Evolutionary conservation across 2,329 filamentous ascomycete genomes (phyloP).

Genomic region (Diaporthe citriasiana): DNA sequence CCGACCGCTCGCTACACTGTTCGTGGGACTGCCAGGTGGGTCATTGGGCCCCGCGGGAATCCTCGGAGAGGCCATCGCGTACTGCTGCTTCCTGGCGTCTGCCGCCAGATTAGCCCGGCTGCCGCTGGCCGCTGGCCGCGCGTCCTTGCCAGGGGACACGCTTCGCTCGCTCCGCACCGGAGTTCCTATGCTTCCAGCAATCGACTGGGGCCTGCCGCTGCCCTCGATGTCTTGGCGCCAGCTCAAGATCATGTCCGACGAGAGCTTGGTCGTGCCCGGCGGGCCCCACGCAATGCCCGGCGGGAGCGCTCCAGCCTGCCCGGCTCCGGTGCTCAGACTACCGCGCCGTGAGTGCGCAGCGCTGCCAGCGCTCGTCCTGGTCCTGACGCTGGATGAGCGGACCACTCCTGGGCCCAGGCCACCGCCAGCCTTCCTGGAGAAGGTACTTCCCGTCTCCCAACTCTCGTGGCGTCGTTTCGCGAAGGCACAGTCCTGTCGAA

Average conservation of each 20-base stretch:
- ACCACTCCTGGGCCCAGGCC: constrained; percentile 69
- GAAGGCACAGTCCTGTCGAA: constrained; percentile 93
- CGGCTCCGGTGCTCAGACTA: constrained; percentile 60
- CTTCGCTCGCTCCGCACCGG: constrained; percentile 67
- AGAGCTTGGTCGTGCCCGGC: constrained; percentile 51
- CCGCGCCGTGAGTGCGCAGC: constrained; percentile 65
- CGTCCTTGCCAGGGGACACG: constrained; percentile 65
- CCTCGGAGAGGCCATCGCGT: constrained; percentile 50
- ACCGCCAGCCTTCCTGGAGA: constrained; percentile 77
- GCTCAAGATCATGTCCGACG: constrained; percentile 83
- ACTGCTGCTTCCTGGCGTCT: constrained; percentile 62
- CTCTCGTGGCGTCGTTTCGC: constrained; percentile 81
- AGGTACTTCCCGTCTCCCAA: constrained; percentile 83
- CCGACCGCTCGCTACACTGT: constrained; percentile 42
- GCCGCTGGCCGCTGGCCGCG: constrained; percentile 53
- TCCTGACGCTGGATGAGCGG: constrained; percentile 69
- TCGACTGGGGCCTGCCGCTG: constrained; percentile 55
- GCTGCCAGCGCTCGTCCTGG: constrained; percentile 65
- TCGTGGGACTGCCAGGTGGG: constrained; percentile 38
- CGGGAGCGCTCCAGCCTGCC: constrained; percentile 50
- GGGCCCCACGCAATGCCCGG: constrained; percentile 45
- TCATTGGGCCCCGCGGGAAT: constrained; percentile 31
- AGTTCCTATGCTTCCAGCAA: constrained; percentile 51
- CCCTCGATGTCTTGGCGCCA: constrained; percentile 81
- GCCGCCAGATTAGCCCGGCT: constrained; percentile 58